Conservation (phyloP, 331 rosid species). For the Quercus phellos region DNA sequence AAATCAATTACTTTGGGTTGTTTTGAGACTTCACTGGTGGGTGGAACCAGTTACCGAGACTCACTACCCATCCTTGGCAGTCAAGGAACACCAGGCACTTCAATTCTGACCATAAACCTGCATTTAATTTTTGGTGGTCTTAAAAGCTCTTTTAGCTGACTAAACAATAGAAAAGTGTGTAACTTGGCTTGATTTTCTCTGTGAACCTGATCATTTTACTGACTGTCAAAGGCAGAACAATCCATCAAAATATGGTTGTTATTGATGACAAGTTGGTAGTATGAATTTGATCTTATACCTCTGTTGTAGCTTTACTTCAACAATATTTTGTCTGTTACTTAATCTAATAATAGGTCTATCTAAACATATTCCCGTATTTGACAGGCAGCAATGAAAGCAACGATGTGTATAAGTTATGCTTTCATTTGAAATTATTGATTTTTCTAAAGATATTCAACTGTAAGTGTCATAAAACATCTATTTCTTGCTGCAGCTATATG, state of each 20-base stretch:
- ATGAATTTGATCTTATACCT: background rate
- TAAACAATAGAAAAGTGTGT: no score
- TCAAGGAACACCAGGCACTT: background rate
- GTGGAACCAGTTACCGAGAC: background rate
- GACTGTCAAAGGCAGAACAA: no score
- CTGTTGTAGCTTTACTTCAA: background rate
- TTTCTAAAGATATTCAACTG: no score
- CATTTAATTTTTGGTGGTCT: background rate
- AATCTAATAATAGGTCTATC: background rate
- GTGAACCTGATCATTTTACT: no score
- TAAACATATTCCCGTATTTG: no score
- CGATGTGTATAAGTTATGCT: background rate
- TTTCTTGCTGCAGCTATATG: conserved; percentile 67
- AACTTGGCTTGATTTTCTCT: no score
- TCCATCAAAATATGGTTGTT: no score
- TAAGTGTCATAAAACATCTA: background rate
- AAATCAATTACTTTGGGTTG: background rate
- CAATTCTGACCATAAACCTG: background rate
- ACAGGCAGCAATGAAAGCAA: background rate
- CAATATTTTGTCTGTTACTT: background rate
- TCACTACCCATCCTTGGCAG: background rate
- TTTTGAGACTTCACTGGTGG: background rate
- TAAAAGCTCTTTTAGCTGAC: no score
- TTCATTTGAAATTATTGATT: background rate
- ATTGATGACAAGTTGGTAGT: no score